Conservation (phyloP, 1,284 basidiomycete genomes). For the Heterobasidion occidentale region DNA sequence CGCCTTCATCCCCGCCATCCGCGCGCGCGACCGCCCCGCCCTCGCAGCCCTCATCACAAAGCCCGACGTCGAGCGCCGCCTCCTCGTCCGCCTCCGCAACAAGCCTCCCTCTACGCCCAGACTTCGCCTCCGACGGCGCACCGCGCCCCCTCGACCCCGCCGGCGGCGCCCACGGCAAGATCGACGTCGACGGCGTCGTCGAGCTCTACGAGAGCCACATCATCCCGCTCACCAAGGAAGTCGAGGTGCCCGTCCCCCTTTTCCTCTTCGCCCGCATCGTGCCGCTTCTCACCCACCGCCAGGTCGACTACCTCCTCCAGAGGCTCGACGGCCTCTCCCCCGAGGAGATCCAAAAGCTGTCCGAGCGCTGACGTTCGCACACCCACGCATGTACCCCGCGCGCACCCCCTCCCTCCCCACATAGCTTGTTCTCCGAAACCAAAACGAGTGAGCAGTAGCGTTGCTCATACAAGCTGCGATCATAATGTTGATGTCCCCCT, state of each 20-base stretch:
- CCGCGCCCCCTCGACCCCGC: constrained; percentile 22
- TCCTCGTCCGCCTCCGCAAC: constrained; percentile 83
- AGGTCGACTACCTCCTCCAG: constrained; percentile 90
- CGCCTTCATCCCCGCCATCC: constrained; percentile 89
- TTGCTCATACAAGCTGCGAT: too few relatives aligned
- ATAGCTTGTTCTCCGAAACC: too few relatives aligned
- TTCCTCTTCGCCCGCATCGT: not conserved
- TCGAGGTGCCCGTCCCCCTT: constrained; percentile 66
- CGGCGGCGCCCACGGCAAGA: constrained; percentile 44
- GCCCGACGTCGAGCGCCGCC: constrained; percentile 85
- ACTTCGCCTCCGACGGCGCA: constrained; percentile 73
- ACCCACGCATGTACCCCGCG: not conserved
- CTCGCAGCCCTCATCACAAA: constrained; percentile 91
- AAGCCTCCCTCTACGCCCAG: constrained; percentile 95
- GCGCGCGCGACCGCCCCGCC: constrained; percentile 63
- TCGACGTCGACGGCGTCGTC: constrained; percentile 91
- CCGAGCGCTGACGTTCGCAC: constrained; percentile 4
- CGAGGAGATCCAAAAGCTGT: constrained; percentile 70
- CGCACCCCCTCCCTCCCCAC: not conserved
- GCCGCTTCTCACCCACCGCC: not conserved
- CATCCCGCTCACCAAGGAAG: constrained; percentile 95
- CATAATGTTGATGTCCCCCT: too few relatives aligned
- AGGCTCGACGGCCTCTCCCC: constrained; percentile 77
- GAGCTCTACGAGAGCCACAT: constrained; percentile 91
- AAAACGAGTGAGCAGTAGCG: too few relatives aligned